Conservation (phyloP, 2,329 filamentous ascomycete genomes). For the Acrodontium crateriforme region DNA sequence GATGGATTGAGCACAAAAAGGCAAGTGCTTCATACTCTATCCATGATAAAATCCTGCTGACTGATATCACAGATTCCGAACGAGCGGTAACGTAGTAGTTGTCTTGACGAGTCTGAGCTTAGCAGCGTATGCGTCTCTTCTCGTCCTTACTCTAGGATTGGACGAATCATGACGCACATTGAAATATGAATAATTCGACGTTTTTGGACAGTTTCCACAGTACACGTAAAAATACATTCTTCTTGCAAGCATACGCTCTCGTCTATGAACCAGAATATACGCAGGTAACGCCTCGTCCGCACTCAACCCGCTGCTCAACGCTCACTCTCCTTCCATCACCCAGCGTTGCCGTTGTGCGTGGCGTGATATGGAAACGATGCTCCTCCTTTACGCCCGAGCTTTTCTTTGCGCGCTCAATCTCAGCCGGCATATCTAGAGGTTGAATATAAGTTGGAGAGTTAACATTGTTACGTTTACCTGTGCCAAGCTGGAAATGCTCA, state of each 20-base stretch:
- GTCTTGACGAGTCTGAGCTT: conserved; percentile 48
- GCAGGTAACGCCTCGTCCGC: conserved; percentile 66
- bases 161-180: no score
- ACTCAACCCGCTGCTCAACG: conserved; percentile 78
- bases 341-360: conserved; percentile 54
- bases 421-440: conserved; percentile 53
- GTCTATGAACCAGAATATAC: conserved; percentile 51
- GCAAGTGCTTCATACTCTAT: conserved; percentile 4
- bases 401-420: conserved; percentile 45
- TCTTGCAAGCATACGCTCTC: no score
- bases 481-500: conserved; percentile 85
- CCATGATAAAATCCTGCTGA: conserved; percentile 1
- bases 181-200: no score
- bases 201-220: no score
- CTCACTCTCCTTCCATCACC: conserved; percentile 53
- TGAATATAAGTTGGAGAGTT: conserved; percentile 64
- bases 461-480: conserved; percentile 72
- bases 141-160: conserved; percentile 44
- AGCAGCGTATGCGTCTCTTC: conserved; percentile 45
- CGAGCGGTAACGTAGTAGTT: conserved; percentile 52
- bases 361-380: conserved; percentile 70
- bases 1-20: conserved; percentile 45
- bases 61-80: conserved; percentile 39
- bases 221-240: no score
- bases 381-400: conserved; percentile 47